Conservation (phyloP, 805 yeast species). For the Vanderwaltozyma verrucispora region DNA sequence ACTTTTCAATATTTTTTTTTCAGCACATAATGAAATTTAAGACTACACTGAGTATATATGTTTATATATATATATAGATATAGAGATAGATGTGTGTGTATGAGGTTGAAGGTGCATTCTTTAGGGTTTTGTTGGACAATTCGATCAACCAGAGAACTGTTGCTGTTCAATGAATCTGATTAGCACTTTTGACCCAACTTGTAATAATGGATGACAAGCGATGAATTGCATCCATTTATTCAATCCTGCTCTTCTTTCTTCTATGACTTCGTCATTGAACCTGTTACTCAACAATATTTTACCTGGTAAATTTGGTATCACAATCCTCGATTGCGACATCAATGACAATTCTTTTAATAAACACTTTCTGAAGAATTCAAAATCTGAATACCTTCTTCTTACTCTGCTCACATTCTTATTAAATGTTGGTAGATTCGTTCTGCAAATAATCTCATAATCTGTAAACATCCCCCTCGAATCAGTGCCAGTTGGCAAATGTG, state of each 20-base stretch:
- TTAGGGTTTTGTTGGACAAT: background rate
- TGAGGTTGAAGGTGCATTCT: background rate
- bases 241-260: constrained; percentile 70
- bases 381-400: constrained; percentile 83
- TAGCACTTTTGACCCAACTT: constrained; percentile 71
- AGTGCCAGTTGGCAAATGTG: constrained; percentile 27
- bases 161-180: constrained; percentile 84
- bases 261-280: constrained; percentile 75
- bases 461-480: constrained; percentile 55
- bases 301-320: constrained; percentile 86
- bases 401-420: constrained; percentile 52
- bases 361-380: constrained; percentile 67
- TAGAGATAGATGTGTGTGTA: no score
- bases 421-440: constrained; percentile 88
- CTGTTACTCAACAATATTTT: constrained; percentile 62
- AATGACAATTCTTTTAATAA: constrained; percentile 61
- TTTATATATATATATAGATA: no score
- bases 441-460: constrained; percentile 82
- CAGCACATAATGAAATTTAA: no score
- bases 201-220: constrained; percentile 88
- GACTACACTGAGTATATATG: no score
- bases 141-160: constrained; percentile 22
- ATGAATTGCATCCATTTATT: constrained; percentile 70
- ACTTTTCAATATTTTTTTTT: no score
- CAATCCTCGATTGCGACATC: constrained; percentile 40